Evolutionary conservation across 1,139 yeast species (phyloP).

Genomic region (Geotrichum fermentans): DNA sequence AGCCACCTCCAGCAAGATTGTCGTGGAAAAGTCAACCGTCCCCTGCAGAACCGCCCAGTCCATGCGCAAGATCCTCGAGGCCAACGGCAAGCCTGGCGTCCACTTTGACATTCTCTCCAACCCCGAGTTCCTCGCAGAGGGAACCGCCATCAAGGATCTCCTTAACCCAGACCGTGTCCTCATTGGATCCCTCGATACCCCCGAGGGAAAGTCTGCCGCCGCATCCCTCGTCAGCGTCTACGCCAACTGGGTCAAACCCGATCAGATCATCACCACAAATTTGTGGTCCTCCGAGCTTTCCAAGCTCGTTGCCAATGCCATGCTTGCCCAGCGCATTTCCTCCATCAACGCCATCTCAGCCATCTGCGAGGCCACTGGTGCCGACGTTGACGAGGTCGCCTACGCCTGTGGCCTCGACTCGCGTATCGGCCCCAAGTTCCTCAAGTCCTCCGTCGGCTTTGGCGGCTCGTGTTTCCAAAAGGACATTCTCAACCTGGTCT

Average conservation of each 20-base stretch:
- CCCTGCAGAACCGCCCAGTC: conserved; percentile 33
- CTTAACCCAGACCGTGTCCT: conserved; percentile 31
- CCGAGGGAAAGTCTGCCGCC: conserved; percentile 29
- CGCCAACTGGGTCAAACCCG: conserved; percentile 31
- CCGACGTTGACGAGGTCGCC: conserved; percentile 33
- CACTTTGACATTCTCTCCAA: conserved; percentile 30
- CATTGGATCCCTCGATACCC: conserved; percentile 31
- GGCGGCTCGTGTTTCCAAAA: conserved; percentile 33
- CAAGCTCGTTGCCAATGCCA: conserved; percentile 33
- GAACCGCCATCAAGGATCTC: conserved; percentile 31
- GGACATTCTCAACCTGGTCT: conserved; percentile 32
- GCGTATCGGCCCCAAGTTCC: conserved; percentile 32
- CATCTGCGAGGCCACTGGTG: conserved; percentile 33
- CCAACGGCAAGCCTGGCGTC: conserved; percentile 31
- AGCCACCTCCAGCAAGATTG: conserved; percentile 31
- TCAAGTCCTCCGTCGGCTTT: conserved; percentile 32
- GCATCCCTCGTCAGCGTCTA: conserved; percentile 30
- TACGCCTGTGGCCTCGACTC: conserved; percentile 33
- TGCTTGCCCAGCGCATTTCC: conserved; percentile 33
- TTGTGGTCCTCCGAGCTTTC: conserved; percentile 33
- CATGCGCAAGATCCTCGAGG: conserved; percentile 31
- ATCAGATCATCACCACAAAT: conserved; percentile 31
- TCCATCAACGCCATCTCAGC: conserved; percentile 33
- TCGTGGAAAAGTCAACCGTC: conserved; percentile 33
- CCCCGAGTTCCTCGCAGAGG: conserved; percentile 32